Evolutionary conservation across 495 filamentous ascomycete species (phyloP), one percentile per base, ranked within the genome.

Genomic region (Penicillium herquei): DNA sequence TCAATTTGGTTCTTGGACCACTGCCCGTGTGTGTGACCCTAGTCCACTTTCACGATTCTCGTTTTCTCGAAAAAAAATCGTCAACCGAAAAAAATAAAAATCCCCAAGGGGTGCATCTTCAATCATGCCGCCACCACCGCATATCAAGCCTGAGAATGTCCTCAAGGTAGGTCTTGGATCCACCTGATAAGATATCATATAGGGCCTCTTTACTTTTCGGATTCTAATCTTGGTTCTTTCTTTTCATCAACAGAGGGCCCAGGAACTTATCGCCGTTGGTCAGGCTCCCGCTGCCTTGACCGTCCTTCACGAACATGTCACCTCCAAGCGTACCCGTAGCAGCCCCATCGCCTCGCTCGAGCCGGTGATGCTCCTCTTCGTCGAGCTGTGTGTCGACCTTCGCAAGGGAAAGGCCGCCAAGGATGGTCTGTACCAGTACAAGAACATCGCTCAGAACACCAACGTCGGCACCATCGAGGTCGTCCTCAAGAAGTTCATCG

Each of bases 401-500:
- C 88, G 92, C 76, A 98, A 97, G 74, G 94, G 93, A 55, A 98
- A 98, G 74, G 81, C 92, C 31, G 94, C 94, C 72, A 98, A 98
- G 80, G 94, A 98, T 81, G 94, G 94, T 48, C 81, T 98, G 31
- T 98, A 98, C 67, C 92, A 96, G 65, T 98, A 98, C 83, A 98
- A 98, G 83, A 98, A 98, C 70, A 96, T 96, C 61, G 90, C 91
- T 45, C 94, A 98, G 75, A 98, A 98, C 77, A 96, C 93, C 61
- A 98, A 96, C 65, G 92, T 98, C 51, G 91, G 86, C 62, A 98
- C 95, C 35, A 98, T 98, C 71, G 94, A 98, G 86, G 73, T 95
- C 51, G 95, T 98, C 45, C 84, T 98, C 55, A 95, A 95, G 75
- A 91, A 87, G 64, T 98, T 98, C 75, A 98, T 98, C 76, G 92